Conservation (phyloP, 2,329 filamentous ascomycete genomes). For the Fusarium poae region DNA sequence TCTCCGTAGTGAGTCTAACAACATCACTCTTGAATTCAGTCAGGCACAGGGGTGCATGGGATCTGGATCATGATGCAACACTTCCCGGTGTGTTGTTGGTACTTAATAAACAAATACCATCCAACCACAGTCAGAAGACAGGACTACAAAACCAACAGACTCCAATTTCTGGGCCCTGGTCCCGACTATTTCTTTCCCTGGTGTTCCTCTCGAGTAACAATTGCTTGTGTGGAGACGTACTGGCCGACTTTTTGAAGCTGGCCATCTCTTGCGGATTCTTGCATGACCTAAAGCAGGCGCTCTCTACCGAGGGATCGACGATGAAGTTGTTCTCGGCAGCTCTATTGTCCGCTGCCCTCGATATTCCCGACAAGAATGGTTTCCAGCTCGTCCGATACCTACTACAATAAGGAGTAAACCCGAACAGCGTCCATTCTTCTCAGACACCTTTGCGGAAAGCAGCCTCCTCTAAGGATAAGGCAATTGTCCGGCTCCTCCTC, state of each 20-base stretch:
- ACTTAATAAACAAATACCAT: background rate
- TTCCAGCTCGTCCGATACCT: background rate
- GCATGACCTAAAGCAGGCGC: rapidly evolving
- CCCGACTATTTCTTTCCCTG: background rate
- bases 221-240: rapidly evolving
- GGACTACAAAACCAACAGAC: background rate
- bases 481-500: background rate
- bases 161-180: background rate
- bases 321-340: background rate
- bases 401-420: background rate
- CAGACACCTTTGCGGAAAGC: background rate
- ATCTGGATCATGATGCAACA: background rate
- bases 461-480: rapidly evolving
- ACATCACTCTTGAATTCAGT: background rate
- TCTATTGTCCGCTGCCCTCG: background rate
- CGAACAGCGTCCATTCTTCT: background rate
- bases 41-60: rapidly evolving
- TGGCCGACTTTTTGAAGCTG: background rate
- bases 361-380: rapidly evolving
- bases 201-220: background rate
- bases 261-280: background rate
- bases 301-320: background rate
- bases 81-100: background rate
- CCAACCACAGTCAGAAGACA: background rate
- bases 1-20: rapidly evolving